Evolutionary conservation across 2,329 filamentous ascomycete species (phyloP), one percentile per base, ranked within the genome.

Genomic region (Tolypocladium album): DNA sequence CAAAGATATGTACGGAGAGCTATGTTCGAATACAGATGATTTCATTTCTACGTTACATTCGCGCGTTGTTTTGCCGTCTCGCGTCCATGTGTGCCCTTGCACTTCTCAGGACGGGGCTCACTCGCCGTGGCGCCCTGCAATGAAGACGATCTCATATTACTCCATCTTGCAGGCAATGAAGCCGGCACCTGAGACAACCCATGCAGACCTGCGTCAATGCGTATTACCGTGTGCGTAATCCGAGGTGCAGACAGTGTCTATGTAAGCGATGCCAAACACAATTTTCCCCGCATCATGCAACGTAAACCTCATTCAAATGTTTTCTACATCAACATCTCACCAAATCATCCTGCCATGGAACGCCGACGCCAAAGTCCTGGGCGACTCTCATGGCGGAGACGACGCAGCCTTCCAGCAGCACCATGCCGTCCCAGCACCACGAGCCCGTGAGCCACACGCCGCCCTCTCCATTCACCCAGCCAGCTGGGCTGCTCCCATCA

Each of bases 371-470:
- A 65, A 86, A 76, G 15, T 75, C 77, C n/a, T 71, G 64, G 0
- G 82, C 83, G 53, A 86, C 74, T 40, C 77, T 74, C 76, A 82
- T 81, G 1, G 83, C 82, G 9, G 82, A 85, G 2, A 82, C 75
- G 3, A 86, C 73, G 59, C 83, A 87, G 1, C 84, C 84, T 67
- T 86, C 83, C 4, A 86, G 68, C 20, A 86, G 64, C 1, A 86
- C 82, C 82, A 86, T 82, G 3, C 83, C 83, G 67, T 86, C 83
- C 83, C 83, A 86, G 64, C 82, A 86, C 84, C 83, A 86, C 0
- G 81, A 80, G 7, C 83, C 83, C 0, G 77, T 75, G 15, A 86
- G 65, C 76, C 78, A 86, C 0, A 86, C 78, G 47, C 78, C 75
- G 9, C 76, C 75, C 57, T 82, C 72, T 0, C 82, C 82, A 60